phyloP scores from a whole-genome alignment of 495 filamentous ascomycete genomes.

The Articulospora tetracladia region DNA sequence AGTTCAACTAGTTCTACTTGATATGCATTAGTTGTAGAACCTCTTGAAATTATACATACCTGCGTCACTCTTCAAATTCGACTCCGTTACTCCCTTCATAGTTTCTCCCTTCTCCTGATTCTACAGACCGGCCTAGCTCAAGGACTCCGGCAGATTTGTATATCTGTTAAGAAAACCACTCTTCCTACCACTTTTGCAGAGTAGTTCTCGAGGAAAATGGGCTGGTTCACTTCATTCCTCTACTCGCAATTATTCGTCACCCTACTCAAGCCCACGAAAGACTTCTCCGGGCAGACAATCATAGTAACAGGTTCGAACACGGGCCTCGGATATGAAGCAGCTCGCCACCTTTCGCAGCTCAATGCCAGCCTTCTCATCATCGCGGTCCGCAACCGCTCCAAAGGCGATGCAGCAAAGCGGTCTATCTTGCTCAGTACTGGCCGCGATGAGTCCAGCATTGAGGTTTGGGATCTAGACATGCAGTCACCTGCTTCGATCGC shows the following conservation, averaged over 20 bases:
- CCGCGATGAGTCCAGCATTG: constrained; percentile 26
- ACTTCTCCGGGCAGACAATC: constrained; percentile 33
- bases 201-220: constrained; percentile 3
- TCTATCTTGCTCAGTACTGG: constrained; percentile 32
- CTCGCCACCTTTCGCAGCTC: constrained; percentile 36
- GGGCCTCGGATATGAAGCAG: constrained; percentile 51
- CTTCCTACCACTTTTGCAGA: no score
- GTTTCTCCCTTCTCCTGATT: no score
- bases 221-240: constrained; percentile 7
- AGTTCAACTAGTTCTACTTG: no score
- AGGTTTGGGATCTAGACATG: constrained; percentile 57
- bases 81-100: no score
- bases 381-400: constrained; percentile 34
- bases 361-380: constrained; percentile 39
- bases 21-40: no score
- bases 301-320: constrained; percentile 50
- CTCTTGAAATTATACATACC: no score
- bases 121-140: no score
- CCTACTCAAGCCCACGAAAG: constrained; percentile 7
- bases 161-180: no score
- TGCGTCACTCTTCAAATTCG: no score
- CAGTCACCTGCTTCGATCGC: constrained; percentile 21
- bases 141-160: no score
- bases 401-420: constrained; percentile 34
- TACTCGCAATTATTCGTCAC: constrained; percentile 12